phyloP scores from a whole-genome alignment of 2,329 filamentous ascomycete genomes.

The Alternaria solani region DNA sequence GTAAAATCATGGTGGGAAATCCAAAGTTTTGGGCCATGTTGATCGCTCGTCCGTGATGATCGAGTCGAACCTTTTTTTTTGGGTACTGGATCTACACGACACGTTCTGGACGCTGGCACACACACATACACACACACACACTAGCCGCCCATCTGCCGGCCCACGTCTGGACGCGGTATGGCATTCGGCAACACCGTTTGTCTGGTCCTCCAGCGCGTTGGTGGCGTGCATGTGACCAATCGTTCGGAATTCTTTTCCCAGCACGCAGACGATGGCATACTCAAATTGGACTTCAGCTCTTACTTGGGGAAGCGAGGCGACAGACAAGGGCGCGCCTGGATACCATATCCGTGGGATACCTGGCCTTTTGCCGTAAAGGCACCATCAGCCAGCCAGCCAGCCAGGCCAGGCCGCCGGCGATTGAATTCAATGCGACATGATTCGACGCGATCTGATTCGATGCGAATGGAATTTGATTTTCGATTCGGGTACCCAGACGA shows the following conservation, averaged over 20 bases:
- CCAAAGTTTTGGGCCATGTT: background rate
- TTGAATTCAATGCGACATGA: too few species aligned
- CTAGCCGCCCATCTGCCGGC: slow-evolving; percentile 2
- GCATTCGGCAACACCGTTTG: background rate
- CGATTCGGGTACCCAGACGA: background rate
- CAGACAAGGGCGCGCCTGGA: background rate
- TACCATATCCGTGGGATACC: background rate
- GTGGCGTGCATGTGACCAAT: slow-evolving; percentile 2
- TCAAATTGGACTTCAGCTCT: background rate
- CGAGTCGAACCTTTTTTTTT: background rate
- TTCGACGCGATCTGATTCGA: background rate
- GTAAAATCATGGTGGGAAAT: background rate
- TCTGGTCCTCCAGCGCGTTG: slow-evolving; percentile 2
- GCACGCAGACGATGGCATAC: background rate
- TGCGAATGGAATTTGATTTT: background rate
- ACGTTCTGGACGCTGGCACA: background rate
- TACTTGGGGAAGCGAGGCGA: background rate
- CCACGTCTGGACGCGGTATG: background rate
- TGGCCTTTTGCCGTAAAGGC: too few species aligned
- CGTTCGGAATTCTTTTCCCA: slow-evolving; percentile 3
- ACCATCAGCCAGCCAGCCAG: background rate
- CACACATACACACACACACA: background rate
- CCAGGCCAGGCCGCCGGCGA: too few species aligned
- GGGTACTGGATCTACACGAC: background rate
- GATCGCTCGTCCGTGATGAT: background rate